Evolutionary conservation across 306 rosid genomes (phyloP), one percentile per base, ranked within the genome.

Genomic region (Lablab purpureus): DNA sequence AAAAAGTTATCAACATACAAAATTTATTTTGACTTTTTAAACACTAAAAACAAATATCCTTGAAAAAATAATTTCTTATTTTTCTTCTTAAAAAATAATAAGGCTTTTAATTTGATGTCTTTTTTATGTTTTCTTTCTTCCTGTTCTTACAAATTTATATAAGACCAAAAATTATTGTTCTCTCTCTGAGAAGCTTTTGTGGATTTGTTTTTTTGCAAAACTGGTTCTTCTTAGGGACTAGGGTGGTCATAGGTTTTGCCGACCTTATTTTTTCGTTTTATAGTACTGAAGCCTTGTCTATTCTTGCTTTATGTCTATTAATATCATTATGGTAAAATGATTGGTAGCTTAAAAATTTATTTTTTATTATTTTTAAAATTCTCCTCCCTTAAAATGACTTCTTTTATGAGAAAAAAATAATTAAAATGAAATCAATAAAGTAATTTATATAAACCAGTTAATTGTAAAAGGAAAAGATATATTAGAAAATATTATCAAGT

Each of bases 211-310:
- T 22, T 14, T 67, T 1, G 10, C 30, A 60, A 46, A 1, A 13
- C 45, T 65, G 27, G 28, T 46, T 11, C 15, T 28, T 21, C 15
- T 28, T 21, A 47, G 75, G 60, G 17, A 27, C 45, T 27, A 40
- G 66, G 37, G 23, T 37, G 74, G 55, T 55, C 69, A 19, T 77
- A 60, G 84, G 67, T 64, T 50, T 68, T 54, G 45, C 79, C 69
- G 51, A 51, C 71, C 79, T 52, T 30, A 22, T 69, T 62, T 12
- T 76, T 17, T 28, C 64, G 2, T 56, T 6, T 21, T 11, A 65
- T 18, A 63, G 25, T 67, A 28, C 66, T 43, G 10, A 67, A 83
- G 74, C n/a, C 75, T 69, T 54, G 81, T 75, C 78, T 62, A 18
- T 41, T 43, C 49, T 46, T 30, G 70, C 36, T 69, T 14, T 37